phyloP scores from a whole-genome alignment of 1,139 yeast genomes.

The Pichia sp. region DNA sequence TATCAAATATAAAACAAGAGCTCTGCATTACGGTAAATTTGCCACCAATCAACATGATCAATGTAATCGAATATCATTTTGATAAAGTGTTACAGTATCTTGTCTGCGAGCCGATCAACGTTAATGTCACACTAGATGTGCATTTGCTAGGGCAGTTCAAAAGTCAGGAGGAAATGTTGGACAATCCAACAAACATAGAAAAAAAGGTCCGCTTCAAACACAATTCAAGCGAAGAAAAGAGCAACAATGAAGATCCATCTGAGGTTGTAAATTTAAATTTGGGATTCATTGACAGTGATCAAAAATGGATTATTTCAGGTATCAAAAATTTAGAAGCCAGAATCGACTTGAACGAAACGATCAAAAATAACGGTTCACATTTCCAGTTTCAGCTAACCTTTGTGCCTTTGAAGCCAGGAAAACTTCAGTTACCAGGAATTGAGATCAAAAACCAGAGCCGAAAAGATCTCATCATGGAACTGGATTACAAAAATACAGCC shows the following conservation, averaged over 20 bases:
- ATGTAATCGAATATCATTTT: constrained; percentile 43
- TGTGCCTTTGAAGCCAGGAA: constrained; percentile 75
- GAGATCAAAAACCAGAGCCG: constrained; percentile 37
- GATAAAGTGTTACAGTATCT: constrained; percentile 40
- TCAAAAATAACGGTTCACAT: constrained; percentile 10
- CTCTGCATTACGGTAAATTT: constrained; percentile 48
- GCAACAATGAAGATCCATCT: constrained; percentile 5
- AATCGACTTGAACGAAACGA: constrained; percentile 23
- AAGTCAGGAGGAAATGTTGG: constrained; percentile 14
- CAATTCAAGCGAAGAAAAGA: constrained; percentile 12
- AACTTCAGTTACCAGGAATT: constrained; percentile 60
- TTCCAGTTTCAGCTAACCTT: constrained; percentile 42
- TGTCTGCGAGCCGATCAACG: constrained; percentile 61
- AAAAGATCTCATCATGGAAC: constrained; percentile 46
- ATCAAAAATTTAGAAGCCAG: constrained; percentile 43
- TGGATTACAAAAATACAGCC: constrained; percentile 61
- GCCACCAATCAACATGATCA: constrained; percentile 49
- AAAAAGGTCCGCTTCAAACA: constrained; percentile 32
- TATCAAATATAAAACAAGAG: constrained; percentile 18
- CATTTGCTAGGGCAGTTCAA: constrained; percentile 15
- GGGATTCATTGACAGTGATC: constrained; percentile 38
- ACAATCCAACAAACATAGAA: constrained; percentile 13
- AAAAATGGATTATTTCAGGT: constrained; percentile 70
- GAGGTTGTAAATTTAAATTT: constrained; percentile 31
- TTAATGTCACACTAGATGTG: constrained; percentile 33